Base-by-base conservation (phyloP, 208 protist genomes). In the Kentomonas sorsogonicus region DNA sequence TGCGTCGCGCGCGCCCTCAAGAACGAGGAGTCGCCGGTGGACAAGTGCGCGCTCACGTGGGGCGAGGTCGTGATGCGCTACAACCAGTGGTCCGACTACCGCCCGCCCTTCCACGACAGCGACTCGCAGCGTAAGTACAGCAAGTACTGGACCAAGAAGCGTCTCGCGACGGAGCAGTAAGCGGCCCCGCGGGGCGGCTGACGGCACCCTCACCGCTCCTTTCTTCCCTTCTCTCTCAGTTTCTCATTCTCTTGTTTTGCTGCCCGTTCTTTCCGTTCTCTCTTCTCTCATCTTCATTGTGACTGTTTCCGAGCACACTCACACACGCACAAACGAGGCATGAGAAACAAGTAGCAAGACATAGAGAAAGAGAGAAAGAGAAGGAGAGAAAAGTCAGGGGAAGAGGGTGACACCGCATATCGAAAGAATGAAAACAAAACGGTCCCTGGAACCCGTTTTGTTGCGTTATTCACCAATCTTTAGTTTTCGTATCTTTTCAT, bases 71-170 rank as follows among this genome's bases (percentile, higher is more conserved):
- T 89, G 48, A 66, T 89, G 63, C 88, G 88, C 47, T 95, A 92
- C 80, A 74, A 82, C 51, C 79, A 89, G 69, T 95, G 84, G 83
- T 41, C 83, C 38, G 79, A 86, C 22, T 93, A 95, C 74, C 82
- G 88, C 66, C 69, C 81, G 20, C 79, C 88, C 10, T 95, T 95
- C 60, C 73, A 89, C 51, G 79, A 89, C 53, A 72, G 66, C 53
- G 71, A 66, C 10, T 71, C 84, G 29, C 72, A 85, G 69, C 74
- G 69, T 56, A 77, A 60, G 60, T 95, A 89, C 74, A 76, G 47
- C 40, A 89, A 89, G 72, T 91, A 78, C 72, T 95, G 88, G 88
- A 91, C 80, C 18, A 83, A 83, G 72, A 95, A 92, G 69, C 84
- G 87, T 44, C 75, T 79, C 68, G 64, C 50, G 1, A 70, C 69